Conservation (phyloP, 2,329 filamentous ascomycete species). For the Cercospora janseana region DNA sequence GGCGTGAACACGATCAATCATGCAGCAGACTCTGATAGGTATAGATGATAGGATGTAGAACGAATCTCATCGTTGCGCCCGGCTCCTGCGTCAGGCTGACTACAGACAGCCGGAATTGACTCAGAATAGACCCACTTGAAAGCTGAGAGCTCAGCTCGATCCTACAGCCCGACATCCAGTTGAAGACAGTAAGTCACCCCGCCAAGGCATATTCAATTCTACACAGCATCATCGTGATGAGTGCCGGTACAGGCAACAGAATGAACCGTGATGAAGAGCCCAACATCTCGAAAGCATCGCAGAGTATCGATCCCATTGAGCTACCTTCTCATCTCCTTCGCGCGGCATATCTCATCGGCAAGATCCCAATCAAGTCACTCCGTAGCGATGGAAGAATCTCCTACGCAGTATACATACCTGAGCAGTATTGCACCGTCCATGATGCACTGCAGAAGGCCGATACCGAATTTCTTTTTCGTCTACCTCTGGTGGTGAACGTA, state of each 20-base stretch:
- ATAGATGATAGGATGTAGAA: too few relatives aligned
- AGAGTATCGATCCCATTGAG: conserved; percentile 11
- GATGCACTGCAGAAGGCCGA: conserved; percentile 4
- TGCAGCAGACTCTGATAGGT: too few relatives aligned
- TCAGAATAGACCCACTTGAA: neutral
- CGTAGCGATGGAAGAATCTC: conserved; percentile 16
- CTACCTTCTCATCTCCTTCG: conserved; percentile 16
- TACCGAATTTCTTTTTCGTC: neutral
- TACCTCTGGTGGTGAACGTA: conserved; percentile 18
- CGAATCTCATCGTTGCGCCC: too few relatives aligned
- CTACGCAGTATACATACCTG: conserved; percentile 19
- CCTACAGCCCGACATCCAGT: neutral
- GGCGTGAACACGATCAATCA: too few relatives aligned
- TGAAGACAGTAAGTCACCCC: neutral
- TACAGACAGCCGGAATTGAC: neutral
- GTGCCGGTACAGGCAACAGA: neutral
- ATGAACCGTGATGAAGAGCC: neutral
- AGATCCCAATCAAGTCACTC: conserved; percentile 16
- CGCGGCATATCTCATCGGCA: conserved; percentile 19
- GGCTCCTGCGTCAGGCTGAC: conserved; percentile 2
- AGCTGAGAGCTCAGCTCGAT: conserved; percentile 1
- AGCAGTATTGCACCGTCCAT: conserved; percentile 13
- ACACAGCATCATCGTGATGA: neutral
- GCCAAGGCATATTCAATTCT: neutral
- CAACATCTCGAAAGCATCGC: conserved; percentile 7